Evolutionary conservation across 768 basidiomycete genomes (phyloP), one percentile per base, ranked within the genome.

Genomic region (Kwoniella europaea): DNA sequence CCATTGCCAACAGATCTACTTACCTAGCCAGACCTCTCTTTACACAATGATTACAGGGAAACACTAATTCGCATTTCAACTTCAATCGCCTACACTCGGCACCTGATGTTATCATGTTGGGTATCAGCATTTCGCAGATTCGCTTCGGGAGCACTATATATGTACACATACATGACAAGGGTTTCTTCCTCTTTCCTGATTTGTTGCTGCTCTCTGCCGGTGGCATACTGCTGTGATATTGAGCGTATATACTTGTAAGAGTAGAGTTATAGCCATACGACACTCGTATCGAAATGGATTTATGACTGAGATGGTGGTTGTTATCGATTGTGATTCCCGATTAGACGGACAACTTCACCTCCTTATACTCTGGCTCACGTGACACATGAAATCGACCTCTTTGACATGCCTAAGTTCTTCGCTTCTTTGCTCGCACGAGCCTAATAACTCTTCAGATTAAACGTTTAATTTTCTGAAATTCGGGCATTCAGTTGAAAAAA

Each of bases 61-160:
- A 70, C 1, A 63, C 43, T 24, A 69, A 56, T 35, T 69, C 61
- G 44, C 68, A 70, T 58, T 70, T 70, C 56, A 70, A 22, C 42
- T 70, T 70, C 35, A 70, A 27, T 16, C 68, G n/a, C 12, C 63
- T 42, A 42, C 68, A 70, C 43, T 70, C 68, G 10, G 63, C 68
- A 50, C 68, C 68, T 69, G 16, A 20, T 20, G 9, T 18, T 12
- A 13, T 10, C 12, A 56, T 24, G 35, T 35, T 35, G 35, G 35
- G 35, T 35, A 43, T n/a, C 7, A 66, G 62, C 62, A 53, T 18
- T 15, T 20, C 4, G 18, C 18, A 5, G 29, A 15, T 12, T 18
- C 9, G 35, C 29, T 29, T 18, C 13, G 29, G 20, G 35, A 41
- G n/a, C 12, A 15, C 20, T 20, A 4, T 35, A 9, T 52, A 5